phyloP scores from a whole-genome alignment of 768 basidiomycete species.

The Podaxis pistillaris region DNA sequence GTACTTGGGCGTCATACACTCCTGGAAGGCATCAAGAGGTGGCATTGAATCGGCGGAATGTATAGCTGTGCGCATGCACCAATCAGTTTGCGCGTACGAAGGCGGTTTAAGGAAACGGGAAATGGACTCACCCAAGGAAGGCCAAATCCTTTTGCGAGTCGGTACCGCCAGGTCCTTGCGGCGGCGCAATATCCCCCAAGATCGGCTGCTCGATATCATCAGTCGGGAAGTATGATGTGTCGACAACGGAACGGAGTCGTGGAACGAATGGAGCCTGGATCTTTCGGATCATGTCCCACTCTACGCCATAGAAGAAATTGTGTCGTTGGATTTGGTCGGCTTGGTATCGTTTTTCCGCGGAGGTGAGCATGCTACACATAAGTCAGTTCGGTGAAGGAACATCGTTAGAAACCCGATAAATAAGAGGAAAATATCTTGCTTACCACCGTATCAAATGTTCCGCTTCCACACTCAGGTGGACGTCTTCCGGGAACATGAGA shows the following conservation, averaged over 20 bases:
- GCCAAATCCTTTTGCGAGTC: constrained; percentile 50
- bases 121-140: constrained; percentile 54
- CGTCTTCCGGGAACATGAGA: constrained; percentile 90
- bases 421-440: constrained; percentile 19
- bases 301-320: constrained; percentile 94
- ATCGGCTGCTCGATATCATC: constrained; percentile 85
- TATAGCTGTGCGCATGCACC: background rate
- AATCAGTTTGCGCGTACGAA: background rate
- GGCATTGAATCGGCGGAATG: background rate
- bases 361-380: constrained; percentile 69
- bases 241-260: constrained; percentile 87
- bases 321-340: constrained; percentile 90
- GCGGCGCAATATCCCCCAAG: constrained; percentile 35
- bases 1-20: background rate
- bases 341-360: constrained; percentile 71
- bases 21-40: background rate
- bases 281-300: constrained; percentile 83
- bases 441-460: constrained; percentile 87
- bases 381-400: background rate
- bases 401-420: background rate
- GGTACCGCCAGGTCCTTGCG: constrained; percentile 23
- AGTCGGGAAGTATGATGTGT: constrained; percentile 98
- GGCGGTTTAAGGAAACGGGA: background rate
- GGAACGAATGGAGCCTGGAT: constrained; percentile 98
- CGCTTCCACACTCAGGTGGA: constrained; percentile 87